Conservation (phyloP, 2,329 filamentous ascomycete genomes). For the Cercospora zeina region DNA sequence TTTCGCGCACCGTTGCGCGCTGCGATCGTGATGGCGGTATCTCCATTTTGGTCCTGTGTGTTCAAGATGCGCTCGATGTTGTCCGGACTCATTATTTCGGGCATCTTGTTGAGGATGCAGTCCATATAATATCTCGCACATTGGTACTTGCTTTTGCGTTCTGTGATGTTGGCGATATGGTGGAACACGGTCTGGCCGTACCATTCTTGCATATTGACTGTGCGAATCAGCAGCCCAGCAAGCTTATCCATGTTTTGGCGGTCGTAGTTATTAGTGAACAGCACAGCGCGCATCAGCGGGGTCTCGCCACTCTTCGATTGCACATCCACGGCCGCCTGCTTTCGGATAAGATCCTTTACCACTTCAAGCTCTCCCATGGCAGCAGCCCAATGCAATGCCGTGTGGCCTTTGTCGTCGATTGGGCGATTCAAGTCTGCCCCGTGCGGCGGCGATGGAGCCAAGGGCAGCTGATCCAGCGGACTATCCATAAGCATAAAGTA, state of each 20-base stretch:
- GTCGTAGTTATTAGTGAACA: conserved; percentile 96
- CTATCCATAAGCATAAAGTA: conserved; percentile 75
- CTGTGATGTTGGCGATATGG: conserved; percentile 86
- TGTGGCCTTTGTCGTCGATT: conserved; percentile 93
- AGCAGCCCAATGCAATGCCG: conserved; percentile 93
- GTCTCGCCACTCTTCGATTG: conserved; percentile 70
- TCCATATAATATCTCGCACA: conserved; percentile 94
- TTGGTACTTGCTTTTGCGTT: conserved; percentile 79
- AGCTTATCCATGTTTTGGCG: conserved; percentile 86
- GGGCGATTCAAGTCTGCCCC: conserved; percentile 86
- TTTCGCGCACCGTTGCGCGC: conserved; percentile 86
- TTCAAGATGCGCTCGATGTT: conserved; percentile 79
- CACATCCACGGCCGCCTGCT: conserved; percentile 71
- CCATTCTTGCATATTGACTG: conserved; percentile 75
- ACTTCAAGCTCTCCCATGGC: conserved; percentile 96
- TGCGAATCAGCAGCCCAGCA: conserved; percentile 78
- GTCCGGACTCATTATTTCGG: conserved; percentile 71
- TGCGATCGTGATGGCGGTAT: conserved; percentile 85
- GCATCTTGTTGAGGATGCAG: conserved; percentile 81
- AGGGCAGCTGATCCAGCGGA: conserved; percentile 61
- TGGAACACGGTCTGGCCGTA: conserved; percentile 88
- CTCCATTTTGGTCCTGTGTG: conserved; percentile 78
- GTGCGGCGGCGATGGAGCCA: conserved; percentile 73
- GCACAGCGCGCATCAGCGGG: conserved; percentile 87
- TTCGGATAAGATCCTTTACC: conserved; percentile 80